phyloP scores from a whole-genome alignment of 2,329 filamentous ascomycete genomes.

The Rosellinia necatrix region DNA sequence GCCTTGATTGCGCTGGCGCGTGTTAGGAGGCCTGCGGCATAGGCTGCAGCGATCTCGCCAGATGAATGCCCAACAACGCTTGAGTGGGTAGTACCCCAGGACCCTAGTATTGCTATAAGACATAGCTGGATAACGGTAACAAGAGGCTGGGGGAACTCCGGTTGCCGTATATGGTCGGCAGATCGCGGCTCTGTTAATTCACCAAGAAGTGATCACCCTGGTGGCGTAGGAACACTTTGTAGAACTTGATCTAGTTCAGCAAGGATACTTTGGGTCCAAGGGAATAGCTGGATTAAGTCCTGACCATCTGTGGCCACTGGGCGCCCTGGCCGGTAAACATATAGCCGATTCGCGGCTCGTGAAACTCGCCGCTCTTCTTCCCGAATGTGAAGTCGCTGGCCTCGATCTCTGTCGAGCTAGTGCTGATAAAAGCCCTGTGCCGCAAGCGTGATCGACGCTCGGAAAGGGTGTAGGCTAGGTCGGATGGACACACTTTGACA shows the following conservation, averaged over 20 bases:
- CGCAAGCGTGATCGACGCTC: conserved; percentile 13
- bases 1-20: not conserved
- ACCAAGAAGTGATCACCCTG: conserved; percentile 28
- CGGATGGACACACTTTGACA: not conserved
- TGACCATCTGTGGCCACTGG: conserved; percentile 34
- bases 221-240: conserved; percentile 4
- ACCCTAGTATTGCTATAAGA: conserved; percentile 8
- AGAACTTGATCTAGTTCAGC: conserved; percentile 28
- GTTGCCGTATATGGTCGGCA: conserved; percentile 21
- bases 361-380: not conserved
- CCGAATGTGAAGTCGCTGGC: not conserved
- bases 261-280: not conserved
- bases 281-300: conserved; percentile 16
- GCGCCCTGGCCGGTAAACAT: conserved; percentile 35
- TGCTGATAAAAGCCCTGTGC: conserved; percentile 32
- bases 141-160: conserved; percentile 30
- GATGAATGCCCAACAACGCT: conserved; percentile 7
- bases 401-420: conserved; percentile 1
- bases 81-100: conserved; percentile 12
- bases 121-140: conserved; percentile 25
- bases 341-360: conserved; percentile 13
- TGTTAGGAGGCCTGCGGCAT: not conserved
- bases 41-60: conserved; percentile 11
- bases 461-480: conserved; percentile 12
- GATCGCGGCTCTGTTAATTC: conserved; percentile 29